Conservation (phyloP, 441 rosid species). For the Metrosideros polymorpha region DNA sequence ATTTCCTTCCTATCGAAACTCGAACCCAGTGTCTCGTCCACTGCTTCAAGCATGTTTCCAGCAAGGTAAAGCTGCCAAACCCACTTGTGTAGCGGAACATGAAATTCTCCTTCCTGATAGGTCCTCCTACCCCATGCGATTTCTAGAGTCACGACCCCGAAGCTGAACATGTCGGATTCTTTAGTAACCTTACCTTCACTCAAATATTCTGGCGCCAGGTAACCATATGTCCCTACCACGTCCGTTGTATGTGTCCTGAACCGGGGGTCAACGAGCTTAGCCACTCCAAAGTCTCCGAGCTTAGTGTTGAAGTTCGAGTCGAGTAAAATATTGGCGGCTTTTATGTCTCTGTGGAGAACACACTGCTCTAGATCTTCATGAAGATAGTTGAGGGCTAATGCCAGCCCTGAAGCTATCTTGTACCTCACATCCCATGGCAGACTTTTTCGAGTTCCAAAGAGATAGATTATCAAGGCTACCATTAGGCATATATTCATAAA, state of each 20-base stretch:
- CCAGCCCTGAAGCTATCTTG: not conserved
- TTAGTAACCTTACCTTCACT: not conserved
- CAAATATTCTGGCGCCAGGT: not conserved
- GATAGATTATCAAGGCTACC: not conserved
- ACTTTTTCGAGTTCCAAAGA: not conserved
- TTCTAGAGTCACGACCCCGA: not conserved
- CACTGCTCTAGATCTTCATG: not conserved
- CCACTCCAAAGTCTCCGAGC: not conserved
- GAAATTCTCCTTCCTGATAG: not conserved
- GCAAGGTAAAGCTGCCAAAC: not conserved
- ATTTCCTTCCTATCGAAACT: not conserved
- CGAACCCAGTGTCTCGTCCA: not conserved
- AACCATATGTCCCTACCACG: not conserved
- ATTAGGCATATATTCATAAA: not conserved
- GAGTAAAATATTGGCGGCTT: not conserved
- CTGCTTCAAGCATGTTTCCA: not conserved
- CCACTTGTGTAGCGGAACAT: not conserved
- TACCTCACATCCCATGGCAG: not conserved
- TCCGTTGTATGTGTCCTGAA: not conserved
- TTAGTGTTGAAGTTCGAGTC: not conserved
- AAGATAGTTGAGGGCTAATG: not conserved
- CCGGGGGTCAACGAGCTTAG: not conserved
- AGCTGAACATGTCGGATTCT: not conserved
- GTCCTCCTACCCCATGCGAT: not conserved
- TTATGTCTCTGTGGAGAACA: not conserved